Evolutionary conservation across 108 stramenopile species (phyloP), one percentile per base, ranked within the genome.

Genomic region (Nitzschia sp.): DNA sequence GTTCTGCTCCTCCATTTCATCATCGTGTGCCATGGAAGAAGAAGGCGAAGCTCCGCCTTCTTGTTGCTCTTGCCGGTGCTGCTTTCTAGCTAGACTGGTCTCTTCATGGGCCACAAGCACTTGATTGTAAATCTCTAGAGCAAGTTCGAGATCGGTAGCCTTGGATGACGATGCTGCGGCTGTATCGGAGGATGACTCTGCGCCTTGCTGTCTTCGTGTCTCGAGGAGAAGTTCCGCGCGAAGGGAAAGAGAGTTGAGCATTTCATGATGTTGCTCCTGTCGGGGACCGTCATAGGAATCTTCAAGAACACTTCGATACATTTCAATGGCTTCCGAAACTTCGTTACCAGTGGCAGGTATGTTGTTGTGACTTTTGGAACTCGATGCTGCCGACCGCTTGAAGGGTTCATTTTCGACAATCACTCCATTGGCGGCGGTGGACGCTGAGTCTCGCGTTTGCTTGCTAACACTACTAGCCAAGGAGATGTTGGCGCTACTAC

Each of bases 61-160:
- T 16, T 64, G 47, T 9, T 54, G 47, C 35, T 57, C 27, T 52
- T 50, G 23, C 29, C 22, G 34, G 45, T 29, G 19, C 35, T 30
- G 61, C 35, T 34, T 44, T 44, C 36, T 11, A 29, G 27, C 23
- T 0, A 23, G 41, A 19, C 29, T 34, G 25, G 35, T 56, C 35
- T 80, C 86, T 56, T 75, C 56, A 47, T 88, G 79, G 27, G 71
- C 80, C 0, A 58, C 36, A 9, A 88, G 68, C n/a, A 82, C 63
- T 11, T 79, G 59, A 35, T 73, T 68, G 58, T 88, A 87, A 27
- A 91, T 77, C 44, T 88, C 85, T 17, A 91, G 50, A 8, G 86
- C 79, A 9, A 91, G 75, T 63, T 88, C 82, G 32, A 85, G 76
- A 26, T 85, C 84, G 45, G 69, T 57, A 33, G 75, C 65, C 32